phyloP scores from a whole-genome alignment of 2,329 filamentous ascomycete genomes.

The Fusarium nodosum region DNA sequence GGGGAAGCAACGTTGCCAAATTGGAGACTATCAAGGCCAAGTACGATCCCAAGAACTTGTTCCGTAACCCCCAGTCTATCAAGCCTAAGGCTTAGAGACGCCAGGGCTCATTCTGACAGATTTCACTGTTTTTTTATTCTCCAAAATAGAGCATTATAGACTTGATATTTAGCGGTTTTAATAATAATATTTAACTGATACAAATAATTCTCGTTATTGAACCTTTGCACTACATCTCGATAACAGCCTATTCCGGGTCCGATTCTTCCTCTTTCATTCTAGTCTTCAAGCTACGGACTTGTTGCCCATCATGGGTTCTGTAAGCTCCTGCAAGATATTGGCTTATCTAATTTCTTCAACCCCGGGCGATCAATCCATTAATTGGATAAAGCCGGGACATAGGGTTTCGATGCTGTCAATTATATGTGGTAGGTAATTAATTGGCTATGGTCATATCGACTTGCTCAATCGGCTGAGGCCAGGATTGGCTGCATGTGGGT shows the following conservation, averaged over 20 bases:
- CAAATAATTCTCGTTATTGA: neutral
- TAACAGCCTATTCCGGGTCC: too few species aligned
- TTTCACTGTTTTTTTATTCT: neutral
- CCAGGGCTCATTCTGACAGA: rapidly evolving
- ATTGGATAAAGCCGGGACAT: neutral
- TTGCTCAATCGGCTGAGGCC: neutral
- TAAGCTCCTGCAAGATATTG: too few species aligned
- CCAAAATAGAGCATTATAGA: neutral
- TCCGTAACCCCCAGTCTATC: conserved; percentile 56
- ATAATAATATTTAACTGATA: neutral
- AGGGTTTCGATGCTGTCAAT: neutral
- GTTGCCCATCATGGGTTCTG: too few species aligned
- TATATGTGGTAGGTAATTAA: neutral
- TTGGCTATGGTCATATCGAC: neutral
- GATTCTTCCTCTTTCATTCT: too few species aligned
- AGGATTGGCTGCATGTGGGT: neutral
- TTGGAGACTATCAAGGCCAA: conserved; percentile 55
- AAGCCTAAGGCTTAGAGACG: conserved; percentile 26
- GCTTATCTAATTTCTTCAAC: too few species aligned
- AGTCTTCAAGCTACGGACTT: neutral
- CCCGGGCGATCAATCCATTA: neutral
- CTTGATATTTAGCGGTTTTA: conserved; percentile 3
- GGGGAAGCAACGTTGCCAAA: conserved; percentile 53
- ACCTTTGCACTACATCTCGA: too few species aligned
- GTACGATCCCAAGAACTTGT: conserved; percentile 56